Percentiles rank a stretch among this genome's conserved stretches.
These are phyloP conservation scores for Dalbergia cultrata DNA, from an alignment of 306 rosid species.

Conservation along the genomic window DNA sequence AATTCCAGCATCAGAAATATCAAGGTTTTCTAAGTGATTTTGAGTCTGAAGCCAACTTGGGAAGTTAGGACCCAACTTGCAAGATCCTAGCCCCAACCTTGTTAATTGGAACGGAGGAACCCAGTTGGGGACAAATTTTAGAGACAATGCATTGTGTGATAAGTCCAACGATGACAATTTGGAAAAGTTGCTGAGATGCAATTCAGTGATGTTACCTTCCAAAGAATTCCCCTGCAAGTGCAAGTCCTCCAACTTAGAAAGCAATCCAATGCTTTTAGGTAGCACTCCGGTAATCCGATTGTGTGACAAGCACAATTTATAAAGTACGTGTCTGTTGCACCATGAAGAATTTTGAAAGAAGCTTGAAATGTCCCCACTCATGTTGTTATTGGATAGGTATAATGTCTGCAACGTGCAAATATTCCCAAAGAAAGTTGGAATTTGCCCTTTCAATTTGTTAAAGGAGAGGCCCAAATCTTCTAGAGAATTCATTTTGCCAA, in stretches of 20 bases:
- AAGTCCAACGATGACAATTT: no score
- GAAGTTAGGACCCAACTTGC: no score
- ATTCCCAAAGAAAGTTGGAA: background rate
- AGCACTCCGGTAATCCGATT: slow-evolving; percentile 9
- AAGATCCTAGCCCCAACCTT: slow-evolving; percentile 14
- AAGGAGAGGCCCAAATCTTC: rapidly evolving
- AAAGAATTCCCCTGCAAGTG: no score
- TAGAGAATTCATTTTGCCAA: slow-evolving; percentile 36
- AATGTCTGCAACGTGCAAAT: slow-evolving; percentile 20
- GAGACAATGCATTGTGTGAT: no score
- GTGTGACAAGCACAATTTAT: background rate
- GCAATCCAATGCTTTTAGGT: slow-evolving; percentile 13
- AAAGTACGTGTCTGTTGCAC: background rate
- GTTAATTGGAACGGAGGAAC: no score
- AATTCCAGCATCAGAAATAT: slow-evolving; percentile 19
- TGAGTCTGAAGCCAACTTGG: no score
- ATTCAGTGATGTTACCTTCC: slow-evolving; percentile 20
- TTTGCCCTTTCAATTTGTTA: slow-evolving; percentile 12
- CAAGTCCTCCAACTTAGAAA: background rate
- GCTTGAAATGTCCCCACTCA: slow-evolving; percentile 5
- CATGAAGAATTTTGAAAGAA: background rate
- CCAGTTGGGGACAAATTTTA: no score
- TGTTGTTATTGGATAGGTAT: rapidly evolving
- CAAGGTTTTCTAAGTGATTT: no score
- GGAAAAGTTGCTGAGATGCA: background rate